Conservation (phyloP, 345 rosid species). For the Anacardium occidentale region DNA sequence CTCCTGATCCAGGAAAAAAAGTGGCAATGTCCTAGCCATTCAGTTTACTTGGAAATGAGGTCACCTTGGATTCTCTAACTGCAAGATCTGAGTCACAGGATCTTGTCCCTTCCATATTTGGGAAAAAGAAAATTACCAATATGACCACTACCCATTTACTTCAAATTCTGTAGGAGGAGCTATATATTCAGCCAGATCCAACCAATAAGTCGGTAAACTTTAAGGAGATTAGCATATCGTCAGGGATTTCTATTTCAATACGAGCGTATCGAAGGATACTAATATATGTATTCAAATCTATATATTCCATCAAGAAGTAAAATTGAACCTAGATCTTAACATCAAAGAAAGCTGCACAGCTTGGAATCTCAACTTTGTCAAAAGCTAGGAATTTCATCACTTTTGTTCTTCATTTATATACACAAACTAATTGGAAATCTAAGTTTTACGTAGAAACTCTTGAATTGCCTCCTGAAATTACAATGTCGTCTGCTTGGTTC, state of each 20-base stretch:
- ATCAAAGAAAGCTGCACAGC: constrained; percentile 27
- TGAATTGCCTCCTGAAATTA: not conserved
- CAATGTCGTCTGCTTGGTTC: constrained; percentile 27
- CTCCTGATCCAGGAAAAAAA: not conserved
- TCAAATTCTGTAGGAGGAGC: not conserved
- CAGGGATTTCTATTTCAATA: too few species aligned
- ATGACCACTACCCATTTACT: not conserved
- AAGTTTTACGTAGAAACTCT: not conserved
- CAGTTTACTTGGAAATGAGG: constrained; percentile 13
- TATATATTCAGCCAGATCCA: too few species aligned
- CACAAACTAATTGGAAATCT: not conserved
- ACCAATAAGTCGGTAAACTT: too few species aligned
- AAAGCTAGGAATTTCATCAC: constrained; percentile 22
- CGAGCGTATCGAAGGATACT: too few species aligned
- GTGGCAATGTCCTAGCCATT: too few species aligned
- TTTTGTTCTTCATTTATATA: constrained; percentile 1
- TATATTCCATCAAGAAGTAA: too few species aligned
- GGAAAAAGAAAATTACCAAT: not conserved
- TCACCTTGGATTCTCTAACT: constrained; percentile 6
- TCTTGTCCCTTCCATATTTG: not conserved
- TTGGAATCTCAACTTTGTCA: constrained; percentile 33
- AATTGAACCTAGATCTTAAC: constrained; percentile 17
- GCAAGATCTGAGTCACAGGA: not conserved
- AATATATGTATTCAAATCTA: too few species aligned
- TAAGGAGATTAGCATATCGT: too few species aligned